Base-by-base conservation (phyloP, 1,284 basidiomycete species). In the Leccinum solheimii region DNA sequence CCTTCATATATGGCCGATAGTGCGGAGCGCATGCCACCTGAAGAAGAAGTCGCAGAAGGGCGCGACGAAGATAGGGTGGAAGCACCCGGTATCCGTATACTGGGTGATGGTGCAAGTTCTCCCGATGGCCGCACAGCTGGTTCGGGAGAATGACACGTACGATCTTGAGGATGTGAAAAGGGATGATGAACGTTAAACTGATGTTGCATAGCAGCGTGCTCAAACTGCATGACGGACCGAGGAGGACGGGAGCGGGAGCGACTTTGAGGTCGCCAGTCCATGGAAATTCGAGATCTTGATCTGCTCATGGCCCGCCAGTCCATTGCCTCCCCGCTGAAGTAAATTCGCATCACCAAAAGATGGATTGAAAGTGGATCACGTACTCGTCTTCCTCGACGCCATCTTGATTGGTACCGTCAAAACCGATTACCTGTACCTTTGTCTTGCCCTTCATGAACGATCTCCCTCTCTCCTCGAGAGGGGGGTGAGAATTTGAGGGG, bases 231-330 rank as follows among this genome's bases (percentile, higher is more conserved):
- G 16, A 79, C 77, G 30, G 80, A 72, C 64, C 82, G 80, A 49
- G 86, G 83, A 40, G 87, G 85, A 57, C 89, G 83, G 60, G 90
- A 89, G 60, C 90, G 81, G 62, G 88, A 90, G 59, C 91, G 86
- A 75, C 86, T 89, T 60, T 84, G 79, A 56, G 89, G 87, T 59
- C 84, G 81, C 90, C 90, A 92, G 75, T 92, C 90, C 88, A 91
- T 91, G 57, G 93, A 91, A 70, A 92, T 90, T 27, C 96, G 88
- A 23, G 97, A 98, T 64, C 95, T 86, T 14, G 95, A 97, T 63
- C 95, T 86, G 72, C 93, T 95, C 71, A 94, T 87, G 19, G 91
- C 90, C 51, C 95, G 86, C 95, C 96, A 98, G 73, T 98, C 97
- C 91, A 98, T 97, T 45, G 83, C 80, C 60, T 82, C 74, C 67